phyloP scores from a whole-genome alignment of 2,329 filamentous ascomycete genomes.

The Periconia macrospinosa region DNA sequence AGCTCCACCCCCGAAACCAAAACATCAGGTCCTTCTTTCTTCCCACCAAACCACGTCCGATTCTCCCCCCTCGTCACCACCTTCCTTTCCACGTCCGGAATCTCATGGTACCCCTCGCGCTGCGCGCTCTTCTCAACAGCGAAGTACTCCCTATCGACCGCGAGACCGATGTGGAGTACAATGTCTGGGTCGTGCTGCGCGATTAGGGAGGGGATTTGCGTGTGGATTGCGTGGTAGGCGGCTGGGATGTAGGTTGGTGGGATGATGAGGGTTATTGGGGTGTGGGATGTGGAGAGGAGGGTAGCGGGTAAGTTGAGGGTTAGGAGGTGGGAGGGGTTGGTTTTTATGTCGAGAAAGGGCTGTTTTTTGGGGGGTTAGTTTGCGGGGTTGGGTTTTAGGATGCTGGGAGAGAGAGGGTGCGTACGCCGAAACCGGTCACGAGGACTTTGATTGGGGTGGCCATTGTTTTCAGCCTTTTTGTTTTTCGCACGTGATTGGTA shows the following conservation, averaged over 20 bases:
- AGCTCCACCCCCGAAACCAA: conserved; percentile 28
- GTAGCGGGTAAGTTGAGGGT: conserved; percentile 51
- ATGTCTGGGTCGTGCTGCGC: conserved; percentile 56
- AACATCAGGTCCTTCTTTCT: conserved; percentile 18
- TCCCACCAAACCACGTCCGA: conserved; percentile 17
- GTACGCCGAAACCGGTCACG: conserved; percentile 50
- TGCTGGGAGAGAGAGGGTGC: not conserved
- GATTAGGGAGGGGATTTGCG: conserved; percentile 66
- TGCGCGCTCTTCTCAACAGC: conserved; percentile 71
- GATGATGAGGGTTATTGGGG: conserved; percentile 59
- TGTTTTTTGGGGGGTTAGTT: conserved; percentile 38
- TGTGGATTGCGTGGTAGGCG: conserved; percentile 67
- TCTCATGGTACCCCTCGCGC: conserved; percentile 67
- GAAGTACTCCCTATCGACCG: conserved; percentile 65
- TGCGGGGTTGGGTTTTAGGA: not conserved
- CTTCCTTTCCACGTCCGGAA: conserved; percentile 68
- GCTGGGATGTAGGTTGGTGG: conserved; percentile 71
- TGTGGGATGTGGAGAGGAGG: conserved; percentile 7
- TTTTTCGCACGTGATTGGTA: not conserved
- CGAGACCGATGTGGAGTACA: conserved; percentile 80
- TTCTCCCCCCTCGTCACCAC: conserved; percentile 34
- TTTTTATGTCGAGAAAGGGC: conserved; percentile 73
- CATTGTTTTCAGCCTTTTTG: not conserved
- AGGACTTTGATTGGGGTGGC: conserved; percentile 41
- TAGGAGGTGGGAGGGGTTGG: conserved; percentile 65